A percentile compares a stretch with the other conserved stretches of the same genome.
phyloP scores from a whole-genome alignment of 176 grass and related monocot species.

The Phoenix dactylifera region DNA sequence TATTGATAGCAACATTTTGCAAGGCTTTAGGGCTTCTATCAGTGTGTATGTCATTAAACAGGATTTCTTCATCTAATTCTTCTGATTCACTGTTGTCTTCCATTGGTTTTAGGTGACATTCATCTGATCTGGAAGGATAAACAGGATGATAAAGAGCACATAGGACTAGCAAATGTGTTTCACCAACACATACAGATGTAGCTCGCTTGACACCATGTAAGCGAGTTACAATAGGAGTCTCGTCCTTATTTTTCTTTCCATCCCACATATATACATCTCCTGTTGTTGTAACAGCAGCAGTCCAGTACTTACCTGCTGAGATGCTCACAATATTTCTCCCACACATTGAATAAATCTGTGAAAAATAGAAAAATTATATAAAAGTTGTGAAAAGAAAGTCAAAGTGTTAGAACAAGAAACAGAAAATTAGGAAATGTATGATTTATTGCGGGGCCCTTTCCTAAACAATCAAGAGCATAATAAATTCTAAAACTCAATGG shows the following conservation, averaged over 20 bases:
- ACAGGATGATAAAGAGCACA: conserved; percentile 82
- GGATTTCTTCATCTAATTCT: conserved; percentile 64
- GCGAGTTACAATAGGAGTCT: conserved; percentile 53
- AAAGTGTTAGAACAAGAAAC: not conserved
- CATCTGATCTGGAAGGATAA: conserved; percentile 53
- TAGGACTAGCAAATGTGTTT: conserved; percentile 84
- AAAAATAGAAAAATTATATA: conserved; percentile 3
- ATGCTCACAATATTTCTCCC: conserved; percentile 60
- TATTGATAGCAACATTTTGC: conserved; percentile 20
- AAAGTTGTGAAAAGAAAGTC: not conserved
- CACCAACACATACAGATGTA: conserved; percentile 91
- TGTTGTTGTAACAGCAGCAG: conserved; percentile 67
- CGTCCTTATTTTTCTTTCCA: conserved; percentile 77
- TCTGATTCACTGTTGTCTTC: conserved; percentile 45
- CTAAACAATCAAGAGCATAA: too few species aligned
- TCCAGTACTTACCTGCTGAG: conserved; percentile 96
- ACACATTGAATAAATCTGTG: conserved; percentile 77
- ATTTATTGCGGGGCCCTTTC: too few species aligned
- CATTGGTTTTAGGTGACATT: conserved; percentile 19
- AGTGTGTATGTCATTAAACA: conserved; percentile 38
- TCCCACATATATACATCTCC: conserved; percentile 98
- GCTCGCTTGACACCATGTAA: conserved; percentile 81
- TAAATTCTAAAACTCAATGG: too few species aligned
- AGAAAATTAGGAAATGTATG: too few species aligned
- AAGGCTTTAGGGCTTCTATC: conserved; percentile 21